phyloP scores from a whole-genome alignment of 257 asterid genomes.

The Nicotiana knightiana region DNA sequence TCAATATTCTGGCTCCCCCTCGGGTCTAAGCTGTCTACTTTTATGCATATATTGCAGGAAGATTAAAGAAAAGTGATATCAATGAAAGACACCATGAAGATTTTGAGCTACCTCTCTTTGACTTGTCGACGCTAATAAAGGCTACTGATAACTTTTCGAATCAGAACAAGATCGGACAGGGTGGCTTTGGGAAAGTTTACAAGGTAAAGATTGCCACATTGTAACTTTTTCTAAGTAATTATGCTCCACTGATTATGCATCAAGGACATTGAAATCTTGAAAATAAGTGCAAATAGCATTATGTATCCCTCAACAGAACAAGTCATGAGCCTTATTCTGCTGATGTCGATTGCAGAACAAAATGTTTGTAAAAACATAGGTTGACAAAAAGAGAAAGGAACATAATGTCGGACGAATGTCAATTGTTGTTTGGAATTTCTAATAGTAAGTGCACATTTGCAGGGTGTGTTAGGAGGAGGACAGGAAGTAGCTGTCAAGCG shows the following conservation, averaged over 20 bases:
- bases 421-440: neutral
- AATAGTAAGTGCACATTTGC: neutral
- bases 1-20: too few relatives aligned
- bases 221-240: neutral
- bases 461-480: conserved; percentile 25
- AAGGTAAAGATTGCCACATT: conserved; percentile 13
- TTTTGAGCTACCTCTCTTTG: conserved; percentile 24
- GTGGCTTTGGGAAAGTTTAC: conserved; percentile 32
- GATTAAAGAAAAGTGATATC: neutral
- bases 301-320: neutral
- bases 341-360: neutral
- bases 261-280: neutral
- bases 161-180: conserved; percentile 26
- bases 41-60: neutral
- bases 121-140: conserved; percentile 11
- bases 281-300: neutral
- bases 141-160: conserved; percentile 28
- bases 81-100: neutral
- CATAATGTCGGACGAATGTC: neutral
- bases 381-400: neutral
- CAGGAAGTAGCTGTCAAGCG: conserved; percentile 36
- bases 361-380: neutral
- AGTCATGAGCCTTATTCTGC: neutral
- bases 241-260: neutral
- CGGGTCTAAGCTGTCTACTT: neutral